Percentiles rank a stretch among this genome's conserved stretches.
These are phyloP conservation scores for Solanum medicagineum DNA, from an alignment of 257 asterid genomes.

Conservation along the genomic window DNA sequence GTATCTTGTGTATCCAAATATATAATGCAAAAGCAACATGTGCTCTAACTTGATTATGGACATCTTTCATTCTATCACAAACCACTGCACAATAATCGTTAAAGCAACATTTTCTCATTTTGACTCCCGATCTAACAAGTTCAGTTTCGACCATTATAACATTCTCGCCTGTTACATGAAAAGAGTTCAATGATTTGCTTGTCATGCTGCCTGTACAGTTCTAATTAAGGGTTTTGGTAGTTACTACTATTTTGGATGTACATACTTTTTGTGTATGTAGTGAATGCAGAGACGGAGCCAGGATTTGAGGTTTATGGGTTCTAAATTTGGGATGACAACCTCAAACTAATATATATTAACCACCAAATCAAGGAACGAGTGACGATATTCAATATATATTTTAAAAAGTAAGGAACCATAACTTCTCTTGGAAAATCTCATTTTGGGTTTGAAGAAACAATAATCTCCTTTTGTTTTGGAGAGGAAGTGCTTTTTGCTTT, in stretches of 20 bases:
- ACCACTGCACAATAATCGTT: neutral
- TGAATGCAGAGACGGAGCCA: neutral
- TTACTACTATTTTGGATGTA: neutral
- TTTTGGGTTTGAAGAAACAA: neutral
- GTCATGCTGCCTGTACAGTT: neutral
- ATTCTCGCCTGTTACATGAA: neutral
- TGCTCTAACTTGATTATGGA: neutral
- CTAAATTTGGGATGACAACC: neutral
- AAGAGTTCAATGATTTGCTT: neutral
- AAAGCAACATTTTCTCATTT: neutral
- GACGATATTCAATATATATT: neutral
- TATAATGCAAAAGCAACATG: neutral
- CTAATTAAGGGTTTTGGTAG: neutral
- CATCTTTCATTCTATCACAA: neutral
- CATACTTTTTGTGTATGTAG: neutral
- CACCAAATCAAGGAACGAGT: neutral
- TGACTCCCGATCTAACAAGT: neutral
- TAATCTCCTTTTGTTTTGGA: neutral
- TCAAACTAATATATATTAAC: neutral
- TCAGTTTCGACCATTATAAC: neutral
- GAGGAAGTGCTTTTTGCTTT: neutral
- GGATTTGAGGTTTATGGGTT: neutral
- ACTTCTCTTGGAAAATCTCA: neutral
- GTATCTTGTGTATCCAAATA: neutral
- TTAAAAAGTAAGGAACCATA: neutral